Evolutionary conservation across 1,284 basidiomycete genomes (phyloP), one percentile per base, ranked within the genome.

Genomic region (Naganishia liquefaciens): DNA sequence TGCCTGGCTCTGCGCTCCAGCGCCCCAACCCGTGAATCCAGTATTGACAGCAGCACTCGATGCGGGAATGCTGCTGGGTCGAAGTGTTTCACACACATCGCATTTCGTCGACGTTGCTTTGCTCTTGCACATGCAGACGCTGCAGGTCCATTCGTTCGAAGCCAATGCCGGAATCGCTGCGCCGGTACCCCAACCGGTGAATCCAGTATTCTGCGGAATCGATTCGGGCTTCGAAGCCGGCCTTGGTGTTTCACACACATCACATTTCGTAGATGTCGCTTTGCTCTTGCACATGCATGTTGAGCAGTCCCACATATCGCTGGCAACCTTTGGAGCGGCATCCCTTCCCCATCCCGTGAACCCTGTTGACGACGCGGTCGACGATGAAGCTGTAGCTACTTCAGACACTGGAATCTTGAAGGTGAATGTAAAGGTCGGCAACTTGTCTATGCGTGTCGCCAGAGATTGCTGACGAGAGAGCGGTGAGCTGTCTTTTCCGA

Each of bases 151-250:
- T 25, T 51, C 28, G 17, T 40, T 42, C 11, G 21, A 30, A 21
- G 49, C 47, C 23, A 37, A 23, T 9, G 51, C 19, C 33, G 21
- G 37, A 2, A 19, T 27, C 33, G 5, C 19, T 10, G 54, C 30
- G n/a, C 43, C 54, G 10, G 54, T n/a, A 4, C 65, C 65, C 65
- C 65, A 64, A 5, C 62, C 66, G 11, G 66, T 67, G 62, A 67
- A 63, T 10, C 54, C 62, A 21, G 54, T 57, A 23, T 21, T 28
- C 5, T 39, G 7, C 3, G 62, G 21, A 15, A 37, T 13, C 9
- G 51, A 33, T 17, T 15, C 61, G 6, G 43, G 27, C 23, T 44
- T 63, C 9, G 47, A 15, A 11, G 28, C 54, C 30, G 44, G 28
- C 23, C 11, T 28, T 15, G 39, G 30, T 25, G 54, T 43, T 11